These are phyloP conservation scores for Cucumis cinereus DNA, from an alignment of 306 rosid species.

Conservation along the genomic window DNA sequence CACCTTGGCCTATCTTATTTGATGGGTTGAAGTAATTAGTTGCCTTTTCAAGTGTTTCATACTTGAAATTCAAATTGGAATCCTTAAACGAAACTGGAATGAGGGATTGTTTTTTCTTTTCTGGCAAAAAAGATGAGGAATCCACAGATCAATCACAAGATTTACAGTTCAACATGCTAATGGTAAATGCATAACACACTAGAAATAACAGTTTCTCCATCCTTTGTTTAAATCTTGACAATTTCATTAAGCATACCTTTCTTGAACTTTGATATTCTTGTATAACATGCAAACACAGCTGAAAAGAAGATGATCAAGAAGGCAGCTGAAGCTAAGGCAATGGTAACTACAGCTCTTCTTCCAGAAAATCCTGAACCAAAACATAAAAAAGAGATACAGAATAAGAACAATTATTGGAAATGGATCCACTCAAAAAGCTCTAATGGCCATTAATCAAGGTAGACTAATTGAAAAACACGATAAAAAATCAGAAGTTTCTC, in stretches of 20 bases:
- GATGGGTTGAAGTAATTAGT: slow-evolving; percentile 60
- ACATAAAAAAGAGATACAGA: neutral
- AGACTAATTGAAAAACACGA: neutral
- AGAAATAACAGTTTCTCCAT: neutral
- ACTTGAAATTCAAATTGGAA: slow-evolving; percentile 52
- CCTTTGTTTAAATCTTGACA: neutral
- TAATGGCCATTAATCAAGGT: neutral
- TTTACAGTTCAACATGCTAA: neutral
- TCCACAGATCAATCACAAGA: neutral
- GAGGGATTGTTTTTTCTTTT: slow-evolving; percentile 16
- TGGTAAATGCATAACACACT: neutral
- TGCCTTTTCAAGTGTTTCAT: slow-evolving; percentile 72
- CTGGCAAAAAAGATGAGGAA: slow-evolving; percentile 15
- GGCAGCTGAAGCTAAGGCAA: slow-evolving; percentile 42
- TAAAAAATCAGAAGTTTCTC: neutral
- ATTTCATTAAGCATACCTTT: slow-evolving; percentile 19
- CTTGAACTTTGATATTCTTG: slow-evolving; percentile 26
- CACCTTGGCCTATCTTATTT: slow-evolving; percentile 74
- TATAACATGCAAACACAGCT: slow-evolving; percentile 39
- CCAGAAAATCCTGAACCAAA: slow-evolving; percentile 25
- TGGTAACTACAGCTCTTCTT: slow-evolving; percentile 37
- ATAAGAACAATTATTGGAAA: neutral
- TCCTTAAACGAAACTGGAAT: slow-evolving; percentile 29
- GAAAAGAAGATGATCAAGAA: slow-evolving; percentile 31
- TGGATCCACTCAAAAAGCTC: neutral